Conservation (phyloP, 2,329 filamentous ascomycete species). For the Beauveria asiatica region DNA sequence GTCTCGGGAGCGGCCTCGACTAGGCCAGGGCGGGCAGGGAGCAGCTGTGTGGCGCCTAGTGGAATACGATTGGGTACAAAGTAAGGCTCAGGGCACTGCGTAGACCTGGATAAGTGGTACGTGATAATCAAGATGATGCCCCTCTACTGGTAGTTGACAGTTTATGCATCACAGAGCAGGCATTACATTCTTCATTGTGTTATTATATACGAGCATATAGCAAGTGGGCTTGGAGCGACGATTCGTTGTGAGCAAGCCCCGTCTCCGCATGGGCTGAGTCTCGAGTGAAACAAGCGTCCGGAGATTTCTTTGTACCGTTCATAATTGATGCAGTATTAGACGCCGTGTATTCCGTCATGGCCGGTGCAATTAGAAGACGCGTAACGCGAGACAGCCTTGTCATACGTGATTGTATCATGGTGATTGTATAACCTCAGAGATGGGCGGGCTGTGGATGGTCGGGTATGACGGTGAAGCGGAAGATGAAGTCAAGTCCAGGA, state of each 20-base stretch:
- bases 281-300: constrained; percentile 9
- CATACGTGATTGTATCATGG: constrained; percentile 1
- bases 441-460: background rate
- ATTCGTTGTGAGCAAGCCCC: constrained; percentile 3
- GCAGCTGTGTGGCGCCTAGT: background rate
- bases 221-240: background rate
- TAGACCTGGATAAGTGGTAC: background rate
- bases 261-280: constrained; percentile 9
- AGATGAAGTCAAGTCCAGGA: background rate
- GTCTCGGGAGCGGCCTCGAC: background rate
- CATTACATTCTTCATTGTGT: background rate
- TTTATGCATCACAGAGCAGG: background rate
- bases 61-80: constrained; percentile 1
- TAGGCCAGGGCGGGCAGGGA: background rate
- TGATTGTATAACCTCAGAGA: constrained; percentile 3
- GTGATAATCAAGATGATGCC: background rate
- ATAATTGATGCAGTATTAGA: background rate
- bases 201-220: constrained; percentile 5
- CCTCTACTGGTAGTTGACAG: background rate
- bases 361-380: constrained; percentile 1
- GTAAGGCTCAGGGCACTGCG: background rate
- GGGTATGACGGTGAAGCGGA: background rate
- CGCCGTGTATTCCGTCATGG: background rate
- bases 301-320: background rate
- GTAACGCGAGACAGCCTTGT: background rate